Conservation (phyloP, 495 filamentous ascomycete species). For the Articulospora tetracladia region DNA sequence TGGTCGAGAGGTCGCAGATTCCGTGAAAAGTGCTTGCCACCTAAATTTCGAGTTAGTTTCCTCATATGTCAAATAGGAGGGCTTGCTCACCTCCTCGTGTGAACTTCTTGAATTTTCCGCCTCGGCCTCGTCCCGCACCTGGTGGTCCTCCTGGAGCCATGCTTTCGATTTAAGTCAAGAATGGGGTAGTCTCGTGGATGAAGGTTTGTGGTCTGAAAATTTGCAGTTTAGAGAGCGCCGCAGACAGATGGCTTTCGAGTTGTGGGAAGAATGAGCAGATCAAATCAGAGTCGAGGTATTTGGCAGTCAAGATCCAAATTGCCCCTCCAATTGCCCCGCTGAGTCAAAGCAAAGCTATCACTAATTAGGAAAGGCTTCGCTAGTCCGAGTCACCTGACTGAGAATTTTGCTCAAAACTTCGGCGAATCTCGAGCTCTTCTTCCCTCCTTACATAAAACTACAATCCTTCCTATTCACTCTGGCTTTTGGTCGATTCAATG, state of each 20-base stretch:
- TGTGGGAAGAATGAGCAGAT: background rate
- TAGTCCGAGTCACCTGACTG: slow-evolving; percentile 2
- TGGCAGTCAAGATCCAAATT: background rate
- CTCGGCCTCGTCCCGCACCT: slow-evolving; percentile 60
- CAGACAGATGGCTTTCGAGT: background rate
- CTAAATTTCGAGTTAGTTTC: slow-evolving; percentile 37
- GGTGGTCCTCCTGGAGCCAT: slow-evolving; percentile 61
- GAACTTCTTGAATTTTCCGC: slow-evolving; percentile 91
- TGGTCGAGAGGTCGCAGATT: slow-evolving; percentile 82
- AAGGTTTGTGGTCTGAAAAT: background rate
- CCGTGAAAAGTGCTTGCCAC: slow-evolving; percentile 91
- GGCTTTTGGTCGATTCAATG: slow-evolving; percentile 54
- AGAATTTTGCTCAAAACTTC: background rate
- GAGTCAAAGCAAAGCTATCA: background rate
- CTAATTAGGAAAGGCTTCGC: background rate
- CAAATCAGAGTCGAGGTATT: background rate
- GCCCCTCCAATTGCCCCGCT: slow-evolving; percentile 1
- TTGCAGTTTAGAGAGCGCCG: background rate
- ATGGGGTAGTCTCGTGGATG: background rate
- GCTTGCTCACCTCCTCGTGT: slow-evolving; percentile 73
- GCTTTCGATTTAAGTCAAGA: background rate
- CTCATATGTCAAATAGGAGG: background rate
- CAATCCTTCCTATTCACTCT: slow-evolving; percentile 82
- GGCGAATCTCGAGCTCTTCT: slow-evolving; percentile 33
- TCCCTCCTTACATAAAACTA: slow-evolving; percentile 56